Evolutionary conservation across 495 filamentous ascomycete species (phyloP).

Genomic region (Sphaerosporella brunnea): DNA sequence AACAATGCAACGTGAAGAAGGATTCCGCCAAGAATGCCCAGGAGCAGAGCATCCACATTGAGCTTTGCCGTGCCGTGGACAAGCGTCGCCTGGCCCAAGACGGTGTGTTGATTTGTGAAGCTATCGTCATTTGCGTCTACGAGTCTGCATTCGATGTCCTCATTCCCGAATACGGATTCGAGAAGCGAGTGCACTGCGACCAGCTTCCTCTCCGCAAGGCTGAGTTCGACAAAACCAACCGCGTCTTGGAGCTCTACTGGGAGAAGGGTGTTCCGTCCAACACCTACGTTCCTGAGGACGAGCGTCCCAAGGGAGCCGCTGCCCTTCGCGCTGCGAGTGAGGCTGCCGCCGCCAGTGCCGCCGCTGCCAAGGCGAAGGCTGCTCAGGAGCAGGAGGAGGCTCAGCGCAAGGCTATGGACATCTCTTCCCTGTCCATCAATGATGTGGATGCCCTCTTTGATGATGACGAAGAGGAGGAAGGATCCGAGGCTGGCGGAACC

Average conservation of each 20-base stretch:
- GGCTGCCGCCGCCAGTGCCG: slow-evolving; percentile 55
- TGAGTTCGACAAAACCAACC: slow-evolving; percentile 87
- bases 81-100: slow-evolving; percentile 65
- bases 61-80: slow-evolving; percentile 88
- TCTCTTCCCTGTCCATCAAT: slow-evolving; percentile 72
- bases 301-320: slow-evolving; percentile 64
- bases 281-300: slow-evolving; percentile 90
- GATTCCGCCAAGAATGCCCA: slow-evolving; percentile 94
- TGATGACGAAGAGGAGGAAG: slow-evolving; percentile 81
- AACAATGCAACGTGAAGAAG: slow-evolving; percentile 97
- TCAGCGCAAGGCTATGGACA: slow-evolving; percentile 78
- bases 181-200: slow-evolving; percentile 98
- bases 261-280: slow-evolving; percentile 97
- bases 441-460: slow-evolving; percentile 88
- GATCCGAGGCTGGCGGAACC: slow-evolving; percentile 30
- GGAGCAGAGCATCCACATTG: slow-evolving; percentile 97
- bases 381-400: slow-evolving; percentile 72
- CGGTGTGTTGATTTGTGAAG: slow-evolving; percentile 88
- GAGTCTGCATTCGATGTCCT: slow-evolving; percentile 97
- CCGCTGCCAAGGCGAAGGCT: slow-evolving; percentile 59
- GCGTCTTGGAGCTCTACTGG: slow-evolving; percentile 92
- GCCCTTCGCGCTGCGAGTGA: slow-evolving; percentile 52
- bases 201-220: slow-evolving; percentile 96
- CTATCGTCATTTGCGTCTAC: slow-evolving; percentile 92
- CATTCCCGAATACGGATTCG: slow-evolving; percentile 94